These are phyloP conservation scores for Scheffersomyces ergatensis DNA, from an alignment of 805 yeast species.

Conservation along the genomic window DNA sequence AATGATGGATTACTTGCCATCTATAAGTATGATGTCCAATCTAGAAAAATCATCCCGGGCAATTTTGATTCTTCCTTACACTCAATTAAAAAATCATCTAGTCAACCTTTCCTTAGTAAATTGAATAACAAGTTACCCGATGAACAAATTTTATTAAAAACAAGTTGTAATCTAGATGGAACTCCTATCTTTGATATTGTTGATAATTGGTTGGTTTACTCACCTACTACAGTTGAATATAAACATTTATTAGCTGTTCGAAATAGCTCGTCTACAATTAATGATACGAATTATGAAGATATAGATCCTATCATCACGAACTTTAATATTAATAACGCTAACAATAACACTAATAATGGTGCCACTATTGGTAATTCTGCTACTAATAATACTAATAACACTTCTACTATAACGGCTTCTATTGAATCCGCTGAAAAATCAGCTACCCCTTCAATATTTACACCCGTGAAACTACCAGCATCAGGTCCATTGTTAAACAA, in stretches of 20 bases:
- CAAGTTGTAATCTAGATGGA: constrained; percentile 28
- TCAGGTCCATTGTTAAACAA: constrained; percentile 47
- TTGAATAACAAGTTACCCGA: constrained; percentile 10
- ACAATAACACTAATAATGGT: neutral
- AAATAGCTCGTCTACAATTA: neutral
- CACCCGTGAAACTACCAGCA: constrained; percentile 47
- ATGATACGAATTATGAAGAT: constrained; percentile 2
- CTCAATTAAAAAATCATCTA: constrained; percentile 16
- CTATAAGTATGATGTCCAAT: constrained; percentile 6
- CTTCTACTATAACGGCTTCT: no score
- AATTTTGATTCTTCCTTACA: constrained; percentile 16
- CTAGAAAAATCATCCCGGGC: constrained; percentile 6
- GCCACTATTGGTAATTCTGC: neutral
- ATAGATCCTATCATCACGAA: constrained; percentile 10
- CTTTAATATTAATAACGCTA: neutral
- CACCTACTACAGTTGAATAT: constrained; percentile 39
- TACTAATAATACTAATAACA: neutral
- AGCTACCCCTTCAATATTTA: constrained; percentile 17
- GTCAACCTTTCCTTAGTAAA: constrained; percentile 17
- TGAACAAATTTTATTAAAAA: constrained; percentile 23
- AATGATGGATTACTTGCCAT: constrained; percentile 20
- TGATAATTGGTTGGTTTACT: constrained; percentile 49
- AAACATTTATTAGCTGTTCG: constrained; percentile 23
- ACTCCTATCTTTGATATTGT: constrained; percentile 47
- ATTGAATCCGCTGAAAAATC: neutral